phyloP scores from a whole-genome alignment of 2,329 filamentous ascomycete species.

The Alternaria incomplexa region DNA sequence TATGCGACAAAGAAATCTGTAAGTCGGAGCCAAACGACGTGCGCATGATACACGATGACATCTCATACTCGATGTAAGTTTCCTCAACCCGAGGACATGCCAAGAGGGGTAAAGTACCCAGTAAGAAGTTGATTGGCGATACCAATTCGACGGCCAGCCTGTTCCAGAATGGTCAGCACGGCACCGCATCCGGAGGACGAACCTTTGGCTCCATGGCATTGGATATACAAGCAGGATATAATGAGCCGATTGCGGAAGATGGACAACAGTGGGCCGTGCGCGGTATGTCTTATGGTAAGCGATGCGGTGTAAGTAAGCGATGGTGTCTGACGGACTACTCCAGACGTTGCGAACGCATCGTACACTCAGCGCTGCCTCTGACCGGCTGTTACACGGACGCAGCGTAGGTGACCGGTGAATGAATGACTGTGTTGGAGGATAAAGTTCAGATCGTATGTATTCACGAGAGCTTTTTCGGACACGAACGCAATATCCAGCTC shows the following conservation, averaged over 20 bases:
- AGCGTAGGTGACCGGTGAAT: background rate
- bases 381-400: background rate
- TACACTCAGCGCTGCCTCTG: background rate
- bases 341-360: background rate
- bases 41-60: background rate
- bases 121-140: background rate
- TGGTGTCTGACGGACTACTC: background rate
- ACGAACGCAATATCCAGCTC: no score
- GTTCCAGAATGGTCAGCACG: background rate
- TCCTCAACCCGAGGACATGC: background rate
- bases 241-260: background rate
- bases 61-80: background rate
- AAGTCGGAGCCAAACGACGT: background rate
- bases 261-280: background rate
- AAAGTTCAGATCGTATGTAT: no score
- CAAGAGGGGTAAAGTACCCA: conserved; percentile 14
- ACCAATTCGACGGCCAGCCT: background rate
- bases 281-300: background rate
- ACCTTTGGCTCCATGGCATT: background rate
- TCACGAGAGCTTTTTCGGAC: no score
- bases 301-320: background rate
- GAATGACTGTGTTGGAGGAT: background rate
- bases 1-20: background rate
- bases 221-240: background rate
- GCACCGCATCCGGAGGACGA: conserved; percentile 11